These are phyloP conservation scores for Leishmania mexicana DNA, from an alignment of 208 protist genomes.

Conservation along the genomic window DNA sequence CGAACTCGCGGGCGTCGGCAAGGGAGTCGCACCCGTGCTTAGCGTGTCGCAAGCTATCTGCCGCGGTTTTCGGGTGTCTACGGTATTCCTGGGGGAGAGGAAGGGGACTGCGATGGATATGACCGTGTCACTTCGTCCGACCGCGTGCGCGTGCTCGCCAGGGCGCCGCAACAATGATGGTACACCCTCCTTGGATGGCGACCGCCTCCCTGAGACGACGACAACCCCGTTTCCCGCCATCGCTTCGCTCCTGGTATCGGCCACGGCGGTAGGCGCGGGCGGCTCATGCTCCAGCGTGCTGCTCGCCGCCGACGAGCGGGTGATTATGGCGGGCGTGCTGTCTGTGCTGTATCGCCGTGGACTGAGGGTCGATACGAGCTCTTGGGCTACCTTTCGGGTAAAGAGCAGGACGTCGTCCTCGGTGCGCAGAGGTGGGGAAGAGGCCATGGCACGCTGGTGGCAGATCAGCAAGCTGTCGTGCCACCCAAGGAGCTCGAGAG, in stretches of 20 bases:
- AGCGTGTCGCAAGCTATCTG: background rate
- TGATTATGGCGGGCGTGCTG: constrained; percentile 19
- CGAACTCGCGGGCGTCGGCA: background rate
- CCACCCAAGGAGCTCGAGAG: constrained; percentile 29
- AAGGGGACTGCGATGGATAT: background rate
- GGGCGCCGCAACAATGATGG: background rate
- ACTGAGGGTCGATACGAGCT: constrained; percentile 10
- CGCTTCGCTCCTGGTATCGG: background rate
- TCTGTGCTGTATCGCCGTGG: constrained; percentile 14
- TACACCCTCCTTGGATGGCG: background rate
- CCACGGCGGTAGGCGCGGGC: background rate
- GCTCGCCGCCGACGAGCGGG: constrained; percentile 20
- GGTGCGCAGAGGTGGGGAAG: background rate
- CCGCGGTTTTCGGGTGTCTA: background rate
- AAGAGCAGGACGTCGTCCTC: constrained; percentile 20
- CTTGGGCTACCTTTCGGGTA: constrained; percentile 13
- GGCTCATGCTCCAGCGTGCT: constrained; percentile 20
- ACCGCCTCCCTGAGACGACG: background rate
- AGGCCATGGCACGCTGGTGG: background rate
- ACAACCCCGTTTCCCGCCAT: background rate
- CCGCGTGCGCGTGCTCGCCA: background rate
- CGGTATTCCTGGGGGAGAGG: background rate
- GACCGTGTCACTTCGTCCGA: background rate
- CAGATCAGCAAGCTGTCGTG: constrained; percentile 22
- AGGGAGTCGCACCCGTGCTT: background rate